Conservation (phyloP, 352 stramenopile species). For the Thraustotheca clavata region DNA sequence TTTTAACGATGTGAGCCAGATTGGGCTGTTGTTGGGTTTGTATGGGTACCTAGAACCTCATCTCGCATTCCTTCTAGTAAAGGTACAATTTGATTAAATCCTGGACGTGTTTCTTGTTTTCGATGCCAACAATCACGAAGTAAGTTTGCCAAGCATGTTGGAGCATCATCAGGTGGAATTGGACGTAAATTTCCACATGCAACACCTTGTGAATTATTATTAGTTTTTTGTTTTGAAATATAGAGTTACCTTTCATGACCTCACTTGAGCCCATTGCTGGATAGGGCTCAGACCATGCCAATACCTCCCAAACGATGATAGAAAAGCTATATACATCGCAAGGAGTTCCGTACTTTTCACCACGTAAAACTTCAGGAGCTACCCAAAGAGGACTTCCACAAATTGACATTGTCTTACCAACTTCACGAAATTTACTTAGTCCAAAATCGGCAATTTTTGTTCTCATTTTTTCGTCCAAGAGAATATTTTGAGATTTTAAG, state of each 20-base stretch:
- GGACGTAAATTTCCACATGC: conserved; percentile 61
- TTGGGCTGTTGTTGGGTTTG: background rate
- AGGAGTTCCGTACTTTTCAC: conserved; percentile 72
- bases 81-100: conserved; percentile 75
- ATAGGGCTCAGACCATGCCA: conserved; percentile 74
- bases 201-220: conserved; percentile 27
- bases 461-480: conserved; percentile 74
- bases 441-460: conserved; percentile 82
- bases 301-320: conserved; percentile 83
- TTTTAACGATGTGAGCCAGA: background rate
- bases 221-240: background rate
- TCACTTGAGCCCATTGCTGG: conserved; percentile 69
- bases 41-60: conserved; percentile 33
- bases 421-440: conserved; percentile 74
- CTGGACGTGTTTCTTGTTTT: conserved; percentile 69
- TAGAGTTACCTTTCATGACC: conserved; percentile 57
- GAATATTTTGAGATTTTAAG: conserved; percentile 73
- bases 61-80: conserved; percentile 72
- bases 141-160: conserved; percentile 37
- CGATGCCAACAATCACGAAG: conserved; percentile 80
- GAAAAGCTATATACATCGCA: conserved; percentile 85
- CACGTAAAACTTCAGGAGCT: conserved; percentile 62
- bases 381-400: conserved; percentile 78
- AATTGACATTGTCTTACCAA: conserved; percentile 82
- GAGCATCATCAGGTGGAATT: conserved; percentile 59